These are phyloP conservation scores for Physcia stellaris DNA, from an alignment of 495 filamentous ascomycete species.

Conservation along the genomic window DNA sequence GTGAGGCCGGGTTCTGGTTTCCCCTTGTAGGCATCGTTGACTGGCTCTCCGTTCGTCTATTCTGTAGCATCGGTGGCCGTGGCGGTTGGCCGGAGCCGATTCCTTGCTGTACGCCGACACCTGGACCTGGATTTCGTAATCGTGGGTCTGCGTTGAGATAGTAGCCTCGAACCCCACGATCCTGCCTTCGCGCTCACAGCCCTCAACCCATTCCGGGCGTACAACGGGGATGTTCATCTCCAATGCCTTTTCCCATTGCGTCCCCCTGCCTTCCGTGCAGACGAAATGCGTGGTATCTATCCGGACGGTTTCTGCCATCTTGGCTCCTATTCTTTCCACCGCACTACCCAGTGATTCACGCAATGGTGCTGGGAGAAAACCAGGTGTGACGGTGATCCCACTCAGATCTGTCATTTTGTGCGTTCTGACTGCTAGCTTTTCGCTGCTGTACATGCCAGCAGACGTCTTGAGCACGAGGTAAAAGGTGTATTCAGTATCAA, in stretches of 20 bases:
- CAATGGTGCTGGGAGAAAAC: slow-evolving; percentile 61
- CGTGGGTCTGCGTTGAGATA: slow-evolving; percentile 82
- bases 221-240: slow-evolving; percentile 98
- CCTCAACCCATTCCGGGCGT: slow-evolving; percentile 92
- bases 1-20: not conserved
- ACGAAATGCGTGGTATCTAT: slow-evolving; percentile 99
- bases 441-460: slow-evolving; percentile 74
- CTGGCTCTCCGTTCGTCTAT: slow-evolving; percentile 27
- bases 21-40: not conserved
- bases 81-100: slow-evolving; percentile 6
- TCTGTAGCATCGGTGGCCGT: slow-evolving; percentile 7
- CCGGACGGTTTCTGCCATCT: slow-evolving; percentile 76
- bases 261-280: slow-evolving; percentile 84
- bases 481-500: slow-evolving; percentile 92
- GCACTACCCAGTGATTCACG: slow-evolving; percentile 61
- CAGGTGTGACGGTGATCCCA: slow-evolving; percentile 90
- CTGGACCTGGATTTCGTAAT: slow-evolving; percentile 40
- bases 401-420: slow-evolving; percentile 98
- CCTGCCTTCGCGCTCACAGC: slow-evolving; percentile 82
- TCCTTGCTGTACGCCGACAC: slow-evolving; percentile 16
- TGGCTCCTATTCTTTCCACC: slow-evolving; percentile 81
- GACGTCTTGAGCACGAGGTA: slow-evolving; percentile 81
- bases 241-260: slow-evolving; percentile 85
- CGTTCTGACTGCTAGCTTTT: slow-evolving; percentile 74
- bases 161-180: slow-evolving; percentile 92